Evolutionary conservation across 2,329 filamentous ascomycete species (phyloP).

Genomic region (Hypoxylon sp.): DNA sequence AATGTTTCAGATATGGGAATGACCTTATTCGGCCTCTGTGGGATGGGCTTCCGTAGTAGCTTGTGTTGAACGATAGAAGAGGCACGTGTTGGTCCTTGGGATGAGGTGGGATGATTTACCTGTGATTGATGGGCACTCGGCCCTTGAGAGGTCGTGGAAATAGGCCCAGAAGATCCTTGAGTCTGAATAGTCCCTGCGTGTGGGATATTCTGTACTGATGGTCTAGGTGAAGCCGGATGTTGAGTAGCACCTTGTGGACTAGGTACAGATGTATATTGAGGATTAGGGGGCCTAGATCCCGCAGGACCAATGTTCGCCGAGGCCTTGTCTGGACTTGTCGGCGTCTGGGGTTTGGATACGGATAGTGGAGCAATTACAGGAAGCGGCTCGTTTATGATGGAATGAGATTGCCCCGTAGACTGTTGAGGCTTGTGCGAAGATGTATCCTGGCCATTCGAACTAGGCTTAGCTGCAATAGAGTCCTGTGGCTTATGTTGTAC

Average conservation of each 20-base stretch:
- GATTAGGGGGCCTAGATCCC: slow-evolving; percentile 8
- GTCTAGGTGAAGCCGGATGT: slow-evolving; percentile 1
- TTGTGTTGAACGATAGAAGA: slow-evolving; percentile 23
- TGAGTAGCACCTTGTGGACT: slow-evolving; percentile 11
- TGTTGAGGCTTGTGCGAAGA: slow-evolving; percentile 17
- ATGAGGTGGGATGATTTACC: slow-evolving; percentile 10
- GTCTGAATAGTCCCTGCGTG: slow-evolving; percentile 2
- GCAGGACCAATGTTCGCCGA: slow-evolving; percentile 24
- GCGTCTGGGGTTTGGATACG: slow-evolving; percentile 42
- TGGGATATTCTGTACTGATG: slow-evolving; percentile 2
- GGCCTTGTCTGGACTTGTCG: slow-evolving; percentile 33
- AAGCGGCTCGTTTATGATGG: slow-evolving; percentile 27
- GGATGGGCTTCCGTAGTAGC: slow-evolving; percentile 28
- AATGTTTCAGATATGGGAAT: slow-evolving; percentile 7
- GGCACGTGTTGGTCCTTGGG: slow-evolving; percentile 5
- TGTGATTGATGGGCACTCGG: slow-evolving; percentile 19
- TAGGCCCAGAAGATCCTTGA: slow-evolving; percentile 14
- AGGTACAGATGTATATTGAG: slow-evolving; percentile 23
- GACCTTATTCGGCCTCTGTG: slow-evolving; percentile 18
- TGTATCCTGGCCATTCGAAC: slow-evolving; percentile 11
- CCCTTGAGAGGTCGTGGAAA: slow-evolving; percentile 6
- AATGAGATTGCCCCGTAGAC: slow-evolving; percentile 8
- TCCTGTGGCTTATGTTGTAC: slow-evolving; percentile 12
- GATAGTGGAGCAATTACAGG: slow-evolving; percentile 45
- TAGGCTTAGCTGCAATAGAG: not conserved